These are phyloP conservation scores for Metschnikowia rubicola DNA, from an alignment of 805 yeast species.

Conservation along the genomic window DNA sequence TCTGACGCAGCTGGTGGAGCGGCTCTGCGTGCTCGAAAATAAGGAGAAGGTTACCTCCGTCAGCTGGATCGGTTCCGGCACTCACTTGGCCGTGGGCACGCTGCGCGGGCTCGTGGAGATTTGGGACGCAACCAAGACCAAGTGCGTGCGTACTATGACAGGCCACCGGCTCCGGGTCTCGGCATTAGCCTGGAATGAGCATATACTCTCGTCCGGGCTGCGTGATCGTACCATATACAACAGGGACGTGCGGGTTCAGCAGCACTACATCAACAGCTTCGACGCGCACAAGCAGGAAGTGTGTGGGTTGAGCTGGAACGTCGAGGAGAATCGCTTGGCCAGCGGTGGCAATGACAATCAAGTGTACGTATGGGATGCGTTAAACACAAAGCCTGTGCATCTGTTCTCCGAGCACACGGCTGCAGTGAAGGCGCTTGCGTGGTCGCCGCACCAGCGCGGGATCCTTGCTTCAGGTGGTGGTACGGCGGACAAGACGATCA, in stretches of 20 bases:
- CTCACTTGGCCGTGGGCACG: conserved; percentile 92
- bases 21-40: conserved; percentile 69
- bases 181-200: conserved; percentile 91
- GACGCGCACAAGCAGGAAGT: conserved; percentile 88
- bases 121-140: conserved; percentile 83
- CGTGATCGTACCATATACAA: conserved; percentile 82
- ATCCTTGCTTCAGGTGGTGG: conserved; percentile 96
- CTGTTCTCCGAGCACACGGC: conserved; percentile 83
- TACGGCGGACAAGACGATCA: conserved; percentile 85
- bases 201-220: conserved; percentile 81
- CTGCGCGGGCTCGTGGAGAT: conserved; percentile 83
- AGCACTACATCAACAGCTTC: conserved; percentile 70
- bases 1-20: conserved; percentile 72
- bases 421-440: conserved; percentile 93
- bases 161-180: conserved; percentile 87
- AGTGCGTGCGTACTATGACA: conserved; percentile 85
- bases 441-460: conserved; percentile 98
- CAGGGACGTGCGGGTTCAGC: conserved; percentile 85
- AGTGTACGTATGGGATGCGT: conserved; percentile 84
- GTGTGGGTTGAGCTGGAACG: conserved; percentile 93
- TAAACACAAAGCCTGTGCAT: conserved; percentile 62
- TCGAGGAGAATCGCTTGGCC: conserved; percentile 86
- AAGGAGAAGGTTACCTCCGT: conserved; percentile 76
- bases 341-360: conserved; percentile 95
- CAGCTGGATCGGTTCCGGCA: conserved; percentile 92